Evolutionary conservation across 352 stramenopile species (phyloP).

Genomic region (Globisporangium carolinianum): DNA sequence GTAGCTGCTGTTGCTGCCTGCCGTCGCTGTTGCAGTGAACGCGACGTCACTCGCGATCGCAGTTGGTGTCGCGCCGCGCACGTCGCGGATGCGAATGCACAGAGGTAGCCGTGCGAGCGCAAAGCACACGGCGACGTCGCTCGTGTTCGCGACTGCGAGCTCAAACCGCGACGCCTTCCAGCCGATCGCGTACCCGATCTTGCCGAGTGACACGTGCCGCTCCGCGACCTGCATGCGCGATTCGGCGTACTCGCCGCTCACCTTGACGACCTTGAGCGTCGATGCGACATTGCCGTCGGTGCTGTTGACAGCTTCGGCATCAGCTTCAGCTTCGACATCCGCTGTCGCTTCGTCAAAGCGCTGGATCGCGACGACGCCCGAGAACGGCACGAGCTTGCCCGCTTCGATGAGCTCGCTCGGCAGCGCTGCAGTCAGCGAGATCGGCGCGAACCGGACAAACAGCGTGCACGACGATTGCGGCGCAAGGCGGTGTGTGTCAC

Average conservation of each 20-base stretch:
- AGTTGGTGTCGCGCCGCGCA: constrained; percentile 24
- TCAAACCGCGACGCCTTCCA: constrained; percentile 71
- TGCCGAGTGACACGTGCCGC: constrained; percentile 55
- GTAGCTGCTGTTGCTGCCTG: neutral
- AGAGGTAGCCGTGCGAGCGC: constrained; percentile 45
- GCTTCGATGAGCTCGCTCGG: constrained; percentile 45
- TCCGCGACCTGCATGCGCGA: constrained; percentile 47
- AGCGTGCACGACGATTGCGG: constrained; percentile 42
- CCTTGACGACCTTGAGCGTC: constrained; percentile 58
- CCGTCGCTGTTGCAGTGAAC: neutral
- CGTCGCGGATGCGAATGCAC: constrained; percentile 41
- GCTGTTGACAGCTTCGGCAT: neutral
- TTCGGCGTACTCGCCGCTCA: constrained; percentile 61
- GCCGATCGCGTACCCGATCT: constrained; percentile 74
- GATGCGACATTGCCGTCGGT: constrained; percentile 28
- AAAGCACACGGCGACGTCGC: constrained; percentile 56
- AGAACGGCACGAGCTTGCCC: constrained; percentile 50
- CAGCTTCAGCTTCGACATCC: constrained; percentile 1
- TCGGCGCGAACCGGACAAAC: constrained; percentile 63
- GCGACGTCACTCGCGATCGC: constrained; percentile 14
- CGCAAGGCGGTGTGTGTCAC: constrained; percentile 33
- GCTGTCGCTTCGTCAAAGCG: constrained; percentile 29
- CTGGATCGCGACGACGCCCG: constrained; percentile 72
- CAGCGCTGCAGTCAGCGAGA: constrained; percentile 46
- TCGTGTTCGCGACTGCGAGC: constrained; percentile 58